phyloP scores from a whole-genome alignment of 2,329 filamentous ascomycete genomes.

The Diaporthe capsici region DNA sequence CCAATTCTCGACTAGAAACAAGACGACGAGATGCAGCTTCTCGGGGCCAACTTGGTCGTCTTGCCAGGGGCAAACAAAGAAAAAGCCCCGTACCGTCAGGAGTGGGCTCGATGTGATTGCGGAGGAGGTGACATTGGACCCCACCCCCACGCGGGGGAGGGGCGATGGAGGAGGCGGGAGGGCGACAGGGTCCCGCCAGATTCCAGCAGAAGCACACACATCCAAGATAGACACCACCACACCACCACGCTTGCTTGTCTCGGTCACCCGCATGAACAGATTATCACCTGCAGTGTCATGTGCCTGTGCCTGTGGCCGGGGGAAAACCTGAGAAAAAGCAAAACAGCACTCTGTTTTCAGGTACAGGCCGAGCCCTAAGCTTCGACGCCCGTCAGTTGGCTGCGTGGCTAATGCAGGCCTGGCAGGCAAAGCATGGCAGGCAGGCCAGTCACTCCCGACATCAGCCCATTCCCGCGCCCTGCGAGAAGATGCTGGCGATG shows the following conservation, averaged over 20 bases:
- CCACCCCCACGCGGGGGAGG: conserved; percentile 24
- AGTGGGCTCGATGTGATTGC: conserved; percentile 17
- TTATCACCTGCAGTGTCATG: conserved; percentile 32
- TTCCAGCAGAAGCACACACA: not conserved
- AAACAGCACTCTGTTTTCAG: not conserved
- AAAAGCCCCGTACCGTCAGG: conserved; percentile 2
- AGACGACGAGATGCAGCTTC: not conserved
- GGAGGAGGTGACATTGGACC: conserved; percentile 18
- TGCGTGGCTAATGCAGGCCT: conserved; percentile 29
- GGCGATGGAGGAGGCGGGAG: not conserved
- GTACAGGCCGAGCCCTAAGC: not conserved
- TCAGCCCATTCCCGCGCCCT: conserved; percentile 17
- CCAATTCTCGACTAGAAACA: not conserved
- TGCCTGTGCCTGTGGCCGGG: not conserved
- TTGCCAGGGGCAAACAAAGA: not conserved
- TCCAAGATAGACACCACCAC: not conserved
- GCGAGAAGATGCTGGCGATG: not conserved
- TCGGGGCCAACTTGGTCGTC: not conserved
- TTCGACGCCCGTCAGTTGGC: not conserved
- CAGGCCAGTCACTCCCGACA: not conserved
- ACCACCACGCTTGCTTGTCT: conserved; percentile 28
- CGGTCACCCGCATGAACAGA: conserved; percentile 25
- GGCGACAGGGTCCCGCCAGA: conserved; percentile 5
- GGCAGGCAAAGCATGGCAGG: not conserved
- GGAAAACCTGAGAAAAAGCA: not conserved